Conservation (phyloP, 2,329 filamentous ascomycete genomes). For the Volutella citrinella region DNA sequence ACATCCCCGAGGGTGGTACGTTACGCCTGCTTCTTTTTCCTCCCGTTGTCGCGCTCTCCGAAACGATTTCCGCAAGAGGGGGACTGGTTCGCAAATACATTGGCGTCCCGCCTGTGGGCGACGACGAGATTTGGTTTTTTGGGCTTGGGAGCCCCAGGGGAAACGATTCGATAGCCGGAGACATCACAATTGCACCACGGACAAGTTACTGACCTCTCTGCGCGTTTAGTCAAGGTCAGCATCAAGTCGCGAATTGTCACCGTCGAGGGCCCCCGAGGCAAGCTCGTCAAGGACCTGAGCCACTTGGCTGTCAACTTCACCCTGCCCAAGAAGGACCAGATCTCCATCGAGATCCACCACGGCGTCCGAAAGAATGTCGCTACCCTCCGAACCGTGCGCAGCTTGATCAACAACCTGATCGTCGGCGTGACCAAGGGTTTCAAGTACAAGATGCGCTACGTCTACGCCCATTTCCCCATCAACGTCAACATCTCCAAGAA, state of each 20-base stretch:
- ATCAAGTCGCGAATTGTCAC: conserved; percentile 97
- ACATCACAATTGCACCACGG: conserved; percentile 2
- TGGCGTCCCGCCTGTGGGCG: too few species aligned
- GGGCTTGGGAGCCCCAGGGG: too few species aligned
- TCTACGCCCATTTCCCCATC: conserved; percentile 99
- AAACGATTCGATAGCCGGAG: too few species aligned
- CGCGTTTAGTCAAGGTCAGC: conserved; percentile 79
- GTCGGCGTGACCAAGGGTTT: conserved; percentile 97
- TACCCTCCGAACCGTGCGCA: conserved; percentile 95
- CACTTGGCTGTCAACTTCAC: conserved; percentile 97
- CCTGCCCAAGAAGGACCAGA: conserved; percentile 76
- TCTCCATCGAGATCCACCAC: conserved; percentile 99
- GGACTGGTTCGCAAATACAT: conserved; percentile 15
- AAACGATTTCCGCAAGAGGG: conserved; percentile 13
- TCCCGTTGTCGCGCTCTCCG: conserved; percentile 1
- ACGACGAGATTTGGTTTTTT: too few species aligned
- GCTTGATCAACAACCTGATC: conserved; percentile 98
- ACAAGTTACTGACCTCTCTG: conserved; percentile 30
- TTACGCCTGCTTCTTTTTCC: conserved; percentile 33
- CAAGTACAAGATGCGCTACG: conserved; percentile 99
- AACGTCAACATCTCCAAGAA: conserved; percentile 99
- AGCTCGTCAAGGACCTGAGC: conserved; percentile 94
- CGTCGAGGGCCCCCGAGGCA: conserved; percentile 96
- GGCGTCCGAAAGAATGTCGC: conserved; percentile 97
- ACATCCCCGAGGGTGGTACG: conserved; percentile 95